A percentile compares a stretch with the other conserved stretches of the same genome.
These are phyloP conservation scores for Fusarium continuum DNA, from an alignment of 2,329 filamentous ascomycete species.

Conservation along the genomic window DNA sequence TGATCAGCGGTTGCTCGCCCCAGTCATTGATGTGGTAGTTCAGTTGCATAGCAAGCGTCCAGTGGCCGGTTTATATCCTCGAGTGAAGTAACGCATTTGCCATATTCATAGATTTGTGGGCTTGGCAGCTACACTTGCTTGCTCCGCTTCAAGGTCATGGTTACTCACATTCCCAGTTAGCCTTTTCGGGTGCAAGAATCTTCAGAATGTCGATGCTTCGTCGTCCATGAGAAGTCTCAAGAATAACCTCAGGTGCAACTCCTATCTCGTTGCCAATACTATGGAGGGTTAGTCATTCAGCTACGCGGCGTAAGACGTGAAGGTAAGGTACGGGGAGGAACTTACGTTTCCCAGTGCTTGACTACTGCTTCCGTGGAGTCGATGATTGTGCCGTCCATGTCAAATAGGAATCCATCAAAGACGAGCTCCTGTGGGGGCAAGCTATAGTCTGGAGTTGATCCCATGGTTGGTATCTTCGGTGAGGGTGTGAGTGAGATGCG, in stretches of 20 bases:
- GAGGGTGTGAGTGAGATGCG: background rate
- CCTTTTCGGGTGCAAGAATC: conserved; percentile 82
- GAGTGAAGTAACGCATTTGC: conserved; percentile 3
- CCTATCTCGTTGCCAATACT: conserved; percentile 86
- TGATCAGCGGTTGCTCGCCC: conserved; percentile 20
- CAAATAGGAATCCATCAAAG: conserved; percentile 70
- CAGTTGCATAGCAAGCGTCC: background rate
- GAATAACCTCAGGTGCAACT: conserved; percentile 83
- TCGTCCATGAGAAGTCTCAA: conserved; percentile 90
- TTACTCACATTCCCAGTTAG: conserved; percentile 89
- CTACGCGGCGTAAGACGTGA: background rate
- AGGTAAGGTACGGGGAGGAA: background rate
- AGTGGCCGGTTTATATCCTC: background rate
- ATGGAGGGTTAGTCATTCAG: conserved; percentile 6
- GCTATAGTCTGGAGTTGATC: conserved; percentile 50
- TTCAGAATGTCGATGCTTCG: conserved; percentile 87
- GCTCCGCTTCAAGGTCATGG: background rate
- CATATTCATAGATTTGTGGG: background rate
- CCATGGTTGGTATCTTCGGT: conserved; percentile 45
- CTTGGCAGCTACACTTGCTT: background rate
- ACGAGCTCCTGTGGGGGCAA: conserved; percentile 57
- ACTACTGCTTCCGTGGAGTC: conserved; percentile 80
- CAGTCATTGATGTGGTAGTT: conserved; percentile 2
- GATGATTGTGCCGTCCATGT: conserved; percentile 86
- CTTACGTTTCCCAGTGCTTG: conserved; percentile 79